phyloP scores from a whole-genome alignment of 1,284 basidiomycete genomes.

The Abortiporus biennis region DNA sequence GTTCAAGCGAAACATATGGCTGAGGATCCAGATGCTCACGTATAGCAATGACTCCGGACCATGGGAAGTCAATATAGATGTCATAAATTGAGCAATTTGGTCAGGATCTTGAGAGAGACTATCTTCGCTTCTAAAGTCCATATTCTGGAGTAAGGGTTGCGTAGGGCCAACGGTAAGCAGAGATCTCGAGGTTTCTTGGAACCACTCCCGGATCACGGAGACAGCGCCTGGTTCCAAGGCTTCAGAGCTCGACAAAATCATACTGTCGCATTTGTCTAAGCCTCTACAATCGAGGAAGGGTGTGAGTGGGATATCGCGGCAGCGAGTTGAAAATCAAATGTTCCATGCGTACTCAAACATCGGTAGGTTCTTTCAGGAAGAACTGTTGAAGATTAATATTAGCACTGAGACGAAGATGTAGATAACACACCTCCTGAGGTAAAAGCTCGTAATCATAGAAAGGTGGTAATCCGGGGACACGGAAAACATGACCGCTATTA shows the following conservation, averaged over 20 bases:
- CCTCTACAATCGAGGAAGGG: conserved; percentile 2
- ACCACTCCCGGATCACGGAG: conserved; percentile 10
- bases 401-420: no score
- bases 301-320: neutral
- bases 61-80: neutral
- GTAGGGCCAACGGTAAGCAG: conserved; percentile 11
- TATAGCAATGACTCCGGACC: neutral
- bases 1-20: neutral
- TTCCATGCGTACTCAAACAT: neutral
- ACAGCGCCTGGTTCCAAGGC: conserved; percentile 15
- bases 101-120: neutral
- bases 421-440: conserved; percentile 10
- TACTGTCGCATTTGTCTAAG: conserved; percentile 9
- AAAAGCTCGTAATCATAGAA: conserved; percentile 12
- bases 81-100: neutral
- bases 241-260: conserved; percentile 11
- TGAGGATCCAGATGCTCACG: neutral
- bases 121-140: neutral
- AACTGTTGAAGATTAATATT: neutral
- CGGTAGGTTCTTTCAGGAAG: neutral
- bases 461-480: conserved; percentile 12
- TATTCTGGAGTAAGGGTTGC: conserved; percentile 1
- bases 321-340: neutral
- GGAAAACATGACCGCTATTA: conserved; percentile 6
- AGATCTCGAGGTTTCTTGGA: conserved; percentile 4